These are phyloP conservation scores for Termitomyces sp. DNA, from an alignment of 768 basidiomycete species.

Conservation along the genomic window DNA sequence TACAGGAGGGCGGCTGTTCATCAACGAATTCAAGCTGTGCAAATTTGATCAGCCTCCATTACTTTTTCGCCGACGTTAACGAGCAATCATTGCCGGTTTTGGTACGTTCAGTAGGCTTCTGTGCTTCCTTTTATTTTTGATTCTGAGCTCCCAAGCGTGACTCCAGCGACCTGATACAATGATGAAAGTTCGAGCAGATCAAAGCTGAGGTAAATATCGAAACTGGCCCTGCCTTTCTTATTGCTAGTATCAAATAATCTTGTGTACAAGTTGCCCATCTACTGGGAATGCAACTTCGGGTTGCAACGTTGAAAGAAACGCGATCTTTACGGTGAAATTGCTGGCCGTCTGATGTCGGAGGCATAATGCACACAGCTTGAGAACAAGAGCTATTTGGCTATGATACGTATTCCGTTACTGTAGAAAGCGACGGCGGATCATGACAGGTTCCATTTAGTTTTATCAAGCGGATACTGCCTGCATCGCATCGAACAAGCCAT, in stretches of 20 bases:
- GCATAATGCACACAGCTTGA: background rate
- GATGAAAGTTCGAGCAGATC: background rate
- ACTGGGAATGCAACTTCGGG: background rate
- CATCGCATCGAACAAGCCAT: constrained; percentile 56
- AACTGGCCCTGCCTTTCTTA: background rate
- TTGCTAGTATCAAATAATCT: background rate
- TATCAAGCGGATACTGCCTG: constrained; percentile 24
- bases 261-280: background rate
- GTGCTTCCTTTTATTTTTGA: background rate
- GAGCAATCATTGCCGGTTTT: background rate
- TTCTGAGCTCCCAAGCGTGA: background rate
- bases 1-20: background rate
- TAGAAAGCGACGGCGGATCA: background rate
- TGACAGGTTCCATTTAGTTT: background rate
- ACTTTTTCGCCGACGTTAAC: background rate
- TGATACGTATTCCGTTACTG: background rate
- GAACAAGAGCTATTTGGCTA: background rate
- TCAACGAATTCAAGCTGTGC: background rate
- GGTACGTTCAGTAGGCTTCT: background rate
- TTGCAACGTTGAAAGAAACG: background rate
- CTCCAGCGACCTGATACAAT: background rate
- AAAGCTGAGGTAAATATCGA: background rate
- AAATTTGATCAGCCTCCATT: background rate
- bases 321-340: background rate
- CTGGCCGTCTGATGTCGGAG: background rate